Percentiles rank a stretch among this genome's conserved stretches.
Evolutionary conservation across 352 stramenopile genomes (phyloP).

Genomic region (Phytophthora tubulina): DNA sequence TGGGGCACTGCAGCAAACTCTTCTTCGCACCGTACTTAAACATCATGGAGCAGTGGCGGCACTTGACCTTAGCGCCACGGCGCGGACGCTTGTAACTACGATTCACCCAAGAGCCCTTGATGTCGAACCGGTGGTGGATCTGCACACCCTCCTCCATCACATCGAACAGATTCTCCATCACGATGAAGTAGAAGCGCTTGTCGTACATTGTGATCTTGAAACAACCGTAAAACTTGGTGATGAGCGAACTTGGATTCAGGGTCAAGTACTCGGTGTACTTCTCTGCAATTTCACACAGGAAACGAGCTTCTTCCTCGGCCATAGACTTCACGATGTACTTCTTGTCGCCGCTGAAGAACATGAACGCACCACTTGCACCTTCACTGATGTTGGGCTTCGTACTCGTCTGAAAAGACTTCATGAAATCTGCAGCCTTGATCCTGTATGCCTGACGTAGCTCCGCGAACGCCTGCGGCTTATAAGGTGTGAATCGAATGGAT

Average conservation of each 20-base stretch:
- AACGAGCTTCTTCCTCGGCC: conserved; percentile 80
- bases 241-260: conserved; percentile 70
- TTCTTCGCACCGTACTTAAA: conserved; percentile 85
- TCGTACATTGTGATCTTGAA: conserved; percentile 93
- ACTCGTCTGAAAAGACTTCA: conserved; percentile 80
- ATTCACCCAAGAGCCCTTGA: conserved; percentile 94
- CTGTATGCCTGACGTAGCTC: conserved; percentile 76
- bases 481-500: conserved; percentile 81
- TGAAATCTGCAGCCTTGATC: conserved; percentile 74
- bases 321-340: conserved; percentile 94
- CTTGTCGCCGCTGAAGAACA: conserved; percentile 93
- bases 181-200: conserved; percentile 92
- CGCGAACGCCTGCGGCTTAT: conserved; percentile 76
- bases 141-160: conserved; percentile 66
- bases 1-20: conserved; percentile 72
- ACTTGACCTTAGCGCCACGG: conserved; percentile 82
- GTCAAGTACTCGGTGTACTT: conserved; percentile 90
- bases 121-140: conserved; percentile 91
- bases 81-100: conserved; percentile 84
- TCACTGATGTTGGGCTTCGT: conserved; percentile 92
- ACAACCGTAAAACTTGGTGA: conserved; percentile 92
- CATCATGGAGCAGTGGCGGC: conserved; percentile 87
- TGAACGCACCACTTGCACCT: conserved; percentile 91
- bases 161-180: conserved; percentile 94
- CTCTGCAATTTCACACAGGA: conserved; percentile 86